Base-by-base conservation (phyloP, 805 yeast species). In the Candida hungchunana region DNA sequence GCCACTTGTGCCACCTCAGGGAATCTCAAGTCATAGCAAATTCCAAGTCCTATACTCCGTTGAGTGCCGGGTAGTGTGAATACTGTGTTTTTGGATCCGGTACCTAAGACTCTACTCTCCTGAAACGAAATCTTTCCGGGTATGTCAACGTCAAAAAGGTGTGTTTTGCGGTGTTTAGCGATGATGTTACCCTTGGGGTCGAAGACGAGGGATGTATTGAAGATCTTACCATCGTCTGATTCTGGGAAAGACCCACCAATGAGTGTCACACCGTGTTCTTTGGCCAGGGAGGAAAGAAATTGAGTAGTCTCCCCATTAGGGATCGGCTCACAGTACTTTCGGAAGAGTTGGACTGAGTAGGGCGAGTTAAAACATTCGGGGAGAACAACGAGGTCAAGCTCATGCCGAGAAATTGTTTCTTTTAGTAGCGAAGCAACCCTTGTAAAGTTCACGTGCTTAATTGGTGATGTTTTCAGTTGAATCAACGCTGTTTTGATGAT, bases 221-320 rank as follows among this genome's bases (percentile, higher is more conserved):
- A 83, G 19, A 78, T 53, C 41, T 74, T 72, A 36, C 69, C 67
- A 24, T 70, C 72, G 19, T 71, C 39, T 7, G 18, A 50, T 58
- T 93, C 98, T 1, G 97, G 97, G 47, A 85, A 77, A 1, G 96
- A 86, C 12, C 98, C 98, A 12, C 97, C 97, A 28, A 90, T 73
- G 28, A 90, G 66, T 39, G 70, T 77, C 13, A 87, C 71, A 5
- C 66, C 63, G 48, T 78, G 66, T 40, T 77, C 68, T 39, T 67
- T 68, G n/a, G 97, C 96, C 46, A 87, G 58, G 1, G 58, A 54
- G 1, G 87, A 66, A 32, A 90, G 62, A 32, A 83, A 72, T 34
- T 59, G 47, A 4, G 90, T 78, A 1, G 81, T 72, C 41, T 77
- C 79, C 6, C 95, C 95, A 2, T 64, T 57, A 6, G 95, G 94